These are phyloP conservation scores for Xylariaceae sp. DNA, from an alignment of 2,329 filamentous ascomycete species.

Conservation along the genomic window DNA sequence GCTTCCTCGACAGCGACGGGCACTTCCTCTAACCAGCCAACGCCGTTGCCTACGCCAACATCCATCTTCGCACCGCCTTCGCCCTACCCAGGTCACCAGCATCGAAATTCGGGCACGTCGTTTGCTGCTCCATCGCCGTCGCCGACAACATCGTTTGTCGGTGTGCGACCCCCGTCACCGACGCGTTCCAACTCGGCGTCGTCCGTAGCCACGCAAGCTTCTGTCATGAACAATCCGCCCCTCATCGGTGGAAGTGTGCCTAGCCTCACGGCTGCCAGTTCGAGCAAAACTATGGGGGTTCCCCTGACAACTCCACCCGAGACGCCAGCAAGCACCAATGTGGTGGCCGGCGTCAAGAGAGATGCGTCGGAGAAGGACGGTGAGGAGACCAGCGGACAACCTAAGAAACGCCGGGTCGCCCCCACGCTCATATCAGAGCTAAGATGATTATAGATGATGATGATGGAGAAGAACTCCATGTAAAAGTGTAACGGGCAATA, in stretches of 20 bases:
- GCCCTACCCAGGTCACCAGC: conserved; percentile 51
- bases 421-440: conserved; percentile 52
- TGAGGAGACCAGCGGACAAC: conserved; percentile 44
- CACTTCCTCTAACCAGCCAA: conserved; percentile 55
- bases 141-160: conserved; percentile 52
- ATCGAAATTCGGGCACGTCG: conserved; percentile 55
- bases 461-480: not conserved
- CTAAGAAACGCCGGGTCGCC: conserved; percentile 66
- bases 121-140: conserved; percentile 55
- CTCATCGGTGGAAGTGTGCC: conserved; percentile 74
- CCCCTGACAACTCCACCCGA: conserved; percentile 87
- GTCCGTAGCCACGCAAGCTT: conserved; percentile 65
- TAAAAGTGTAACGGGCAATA: conserved; percentile 1
- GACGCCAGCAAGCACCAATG: conserved; percentile 64
- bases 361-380: conserved; percentile 53
- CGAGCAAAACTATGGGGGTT: conserved; percentile 55
- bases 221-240: conserved; percentile 69
- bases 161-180: conserved; percentile 68
- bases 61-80: conserved; percentile 57
- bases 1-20: conserved; percentile 37
- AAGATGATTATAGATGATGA: conserved; percentile 1
- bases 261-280: conserved; percentile 67
- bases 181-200: conserved; percentile 81
- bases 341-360: conserved; percentile 46
- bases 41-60: conserved; percentile 67